Percentiles rank a stretch among this genome's conserved stretches.
Evolutionary conservation across 2,329 filamentous ascomycete genomes (phyloP).

Genomic region (Fusarium aywerte): DNA sequence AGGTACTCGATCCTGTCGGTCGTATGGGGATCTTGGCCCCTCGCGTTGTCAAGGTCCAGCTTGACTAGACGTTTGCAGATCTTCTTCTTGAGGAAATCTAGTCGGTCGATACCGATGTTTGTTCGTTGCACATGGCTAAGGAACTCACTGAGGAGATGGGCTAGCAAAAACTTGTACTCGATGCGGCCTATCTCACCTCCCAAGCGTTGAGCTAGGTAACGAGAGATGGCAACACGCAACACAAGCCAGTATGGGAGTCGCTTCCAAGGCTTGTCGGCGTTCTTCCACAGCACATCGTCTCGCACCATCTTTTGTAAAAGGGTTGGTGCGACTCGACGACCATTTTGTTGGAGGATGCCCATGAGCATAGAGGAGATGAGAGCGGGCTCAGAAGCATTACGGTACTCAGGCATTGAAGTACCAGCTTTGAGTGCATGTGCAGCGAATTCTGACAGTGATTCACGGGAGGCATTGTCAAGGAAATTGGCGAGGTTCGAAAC

Average conservation of each 20-base stretch:
- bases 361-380: slow-evolving; percentile 71
- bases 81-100: slow-evolving; percentile 43
- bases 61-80: slow-evolving; percentile 43
- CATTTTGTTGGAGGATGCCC: slow-evolving; percentile 68
- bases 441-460: slow-evolving; percentile 65
- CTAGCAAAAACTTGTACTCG: slow-evolving; percentile 69
- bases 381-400: slow-evolving; percentile 68
- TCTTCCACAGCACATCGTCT: slow-evolving; percentile 67
- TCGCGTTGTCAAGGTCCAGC: slow-evolving; percentile 37
- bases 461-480: slow-evolving; percentile 65
- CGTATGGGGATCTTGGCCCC: slow-evolving; percentile 12
- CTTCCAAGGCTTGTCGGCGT: slow-evolving; percentile 68
- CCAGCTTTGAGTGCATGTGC: slow-evolving; percentile 65
- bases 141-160: slow-evolving; percentile 58
- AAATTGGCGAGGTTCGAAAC: slow-evolving; percentile 58
- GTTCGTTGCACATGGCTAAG: slow-evolving; percentile 52
- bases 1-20: slow-evolving; percentile 30
- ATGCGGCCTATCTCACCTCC: slow-evolving; percentile 47
- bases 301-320: slow-evolving; percentile 66
- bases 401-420: slow-evolving; percentile 60
- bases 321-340: slow-evolving; percentile 52
- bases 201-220: slow-evolving; percentile 57
- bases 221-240: slow-evolving; percentile 67
- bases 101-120: slow-evolving; percentile 26
- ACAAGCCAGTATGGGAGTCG: slow-evolving; percentile 71